phyloP scores from a whole-genome alignment of 306 rosid genomes.

The Dalbergia oliveri region DNA sequence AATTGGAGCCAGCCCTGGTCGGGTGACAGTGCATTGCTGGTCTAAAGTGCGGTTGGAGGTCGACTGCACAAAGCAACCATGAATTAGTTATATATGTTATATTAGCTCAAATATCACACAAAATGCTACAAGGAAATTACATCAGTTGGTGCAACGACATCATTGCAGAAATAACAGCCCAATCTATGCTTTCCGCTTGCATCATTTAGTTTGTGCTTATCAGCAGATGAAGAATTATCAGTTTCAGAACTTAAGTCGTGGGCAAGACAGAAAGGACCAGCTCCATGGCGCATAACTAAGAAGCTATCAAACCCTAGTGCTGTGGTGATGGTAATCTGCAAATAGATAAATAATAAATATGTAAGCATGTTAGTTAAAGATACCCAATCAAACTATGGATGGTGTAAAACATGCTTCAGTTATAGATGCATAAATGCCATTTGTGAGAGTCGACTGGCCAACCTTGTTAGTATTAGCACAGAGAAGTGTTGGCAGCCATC shows the following conservation, averaged over 20 bases:
- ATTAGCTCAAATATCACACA: constrained; percentile 27
- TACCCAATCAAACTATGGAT: constrained; percentile 5
- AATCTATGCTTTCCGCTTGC: constrained; percentile 65
- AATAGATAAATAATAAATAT: constrained; percentile 29
- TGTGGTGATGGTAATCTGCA: constrained; percentile 87
- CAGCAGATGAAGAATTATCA: constrained; percentile 53
- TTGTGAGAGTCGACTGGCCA: constrained; percentile 32
- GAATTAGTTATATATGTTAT: constrained; percentile 36
- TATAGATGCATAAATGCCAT: constrained; percentile 25
- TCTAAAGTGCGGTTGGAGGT: constrained; percentile 95
- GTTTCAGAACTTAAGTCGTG: constrained; percentile 53
- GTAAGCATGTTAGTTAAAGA: constrained; percentile 31
- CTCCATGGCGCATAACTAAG: constrained; percentile 98
- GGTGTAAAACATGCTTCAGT: constrained; percentile 25
- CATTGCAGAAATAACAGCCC: constrained; percentile 98
- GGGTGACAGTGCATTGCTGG: constrained; percentile 98
- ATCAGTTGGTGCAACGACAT: constrained; percentile 96
- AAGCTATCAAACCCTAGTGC: constrained; percentile 98
- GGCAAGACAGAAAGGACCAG: constrained; percentile 74
- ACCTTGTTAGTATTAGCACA: constrained; percentile 96
- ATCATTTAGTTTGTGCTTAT: constrained; percentile 49
- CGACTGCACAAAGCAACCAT: constrained; percentile 67
- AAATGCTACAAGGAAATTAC: constrained; percentile 56
- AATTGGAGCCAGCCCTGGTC: constrained; percentile 97
- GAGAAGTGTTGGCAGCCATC: constrained; percentile 96